A percentile compares a stretch with the other conserved stretches of the same genome.
Conservation (phyloP, 2,329 filamentous ascomycete species). For the Diplodia scrobiculata region DNA sequence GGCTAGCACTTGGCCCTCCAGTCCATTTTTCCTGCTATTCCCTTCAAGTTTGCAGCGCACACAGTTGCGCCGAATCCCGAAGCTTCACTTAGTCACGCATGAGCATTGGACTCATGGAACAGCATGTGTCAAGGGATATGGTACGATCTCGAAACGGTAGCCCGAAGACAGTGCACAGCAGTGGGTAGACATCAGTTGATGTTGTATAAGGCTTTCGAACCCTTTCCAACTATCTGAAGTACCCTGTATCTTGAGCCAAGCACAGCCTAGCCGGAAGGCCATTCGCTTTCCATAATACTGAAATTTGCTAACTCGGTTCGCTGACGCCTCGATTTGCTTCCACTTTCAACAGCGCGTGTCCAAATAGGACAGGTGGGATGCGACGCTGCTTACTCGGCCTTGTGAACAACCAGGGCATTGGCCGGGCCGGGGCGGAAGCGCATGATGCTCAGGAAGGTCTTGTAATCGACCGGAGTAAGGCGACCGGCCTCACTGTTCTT, state of each 20-base stretch:
- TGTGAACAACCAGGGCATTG: background rate
- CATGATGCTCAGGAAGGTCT: conserved; percentile 15
- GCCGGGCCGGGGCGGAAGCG: background rate
- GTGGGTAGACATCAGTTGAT: background rate
- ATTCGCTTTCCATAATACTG: too few species aligned
- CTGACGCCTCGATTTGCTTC: background rate
- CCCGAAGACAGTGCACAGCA: background rate
- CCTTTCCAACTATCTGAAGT: background rate
- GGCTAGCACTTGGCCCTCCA: too few species aligned
- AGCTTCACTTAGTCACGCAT: too few species aligned
- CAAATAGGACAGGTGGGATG: background rate
- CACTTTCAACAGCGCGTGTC: background rate
- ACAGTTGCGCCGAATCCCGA: too few species aligned
- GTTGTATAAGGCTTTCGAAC: background rate
- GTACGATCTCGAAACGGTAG: background rate
- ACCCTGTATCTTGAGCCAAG: background rate
- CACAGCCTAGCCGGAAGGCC: background rate
- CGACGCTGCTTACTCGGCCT: background rate
- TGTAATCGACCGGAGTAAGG: background rate
- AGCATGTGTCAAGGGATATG: background rate
- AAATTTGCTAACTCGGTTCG: background rate
- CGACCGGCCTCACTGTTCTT: conserved; percentile 7
- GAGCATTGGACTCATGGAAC: too few species aligned
- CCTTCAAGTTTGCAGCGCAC: too few species aligned
- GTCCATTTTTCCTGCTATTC: too few species aligned